phyloP scores from a whole-genome alignment of 345 rosid species.

The Hibiscus mutabilis region DNA sequence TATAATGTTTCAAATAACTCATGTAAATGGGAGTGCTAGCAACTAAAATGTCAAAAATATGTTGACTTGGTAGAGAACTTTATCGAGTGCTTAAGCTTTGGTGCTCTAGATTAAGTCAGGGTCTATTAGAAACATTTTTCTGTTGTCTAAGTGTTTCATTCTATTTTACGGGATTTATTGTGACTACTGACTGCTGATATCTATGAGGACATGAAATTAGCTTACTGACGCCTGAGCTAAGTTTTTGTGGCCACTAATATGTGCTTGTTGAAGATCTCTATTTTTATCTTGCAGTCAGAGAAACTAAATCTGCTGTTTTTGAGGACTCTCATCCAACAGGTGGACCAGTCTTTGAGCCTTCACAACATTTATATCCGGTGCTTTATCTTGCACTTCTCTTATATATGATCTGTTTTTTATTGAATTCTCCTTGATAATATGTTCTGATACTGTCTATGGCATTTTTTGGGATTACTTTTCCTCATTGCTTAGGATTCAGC shows the following conservation, averaged over 20 bases:
- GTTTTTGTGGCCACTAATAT: neutral
- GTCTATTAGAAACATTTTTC: neutral
- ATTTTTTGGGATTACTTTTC: too few relatives aligned
- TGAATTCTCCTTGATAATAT: neutral
- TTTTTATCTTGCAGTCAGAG: constrained; percentile 44
- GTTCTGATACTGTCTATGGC: constrained; percentile 11
- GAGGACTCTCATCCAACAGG: constrained; percentile 34
- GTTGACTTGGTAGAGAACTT: neutral
- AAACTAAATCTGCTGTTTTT: constrained; percentile 29
- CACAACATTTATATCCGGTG: constrained; percentile 43
- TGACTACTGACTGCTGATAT: neutral
- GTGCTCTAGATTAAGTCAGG: neutral
- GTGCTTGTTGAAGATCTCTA: constrained; percentile 4
- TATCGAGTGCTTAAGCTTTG: neutral
- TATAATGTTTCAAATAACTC: neutral
- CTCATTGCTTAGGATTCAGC: constrained; percentile 28
- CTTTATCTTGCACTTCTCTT: neutral
- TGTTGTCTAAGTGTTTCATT: neutral
- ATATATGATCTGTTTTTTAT: neutral
- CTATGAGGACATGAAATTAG: neutral
- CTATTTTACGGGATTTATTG: neutral
- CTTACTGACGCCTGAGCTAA: neutral
- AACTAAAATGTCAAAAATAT: neutral
- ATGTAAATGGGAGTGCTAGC: neutral
- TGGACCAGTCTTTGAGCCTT: constrained; percentile 25